Conservation (phyloP, 352 stramenopile species). For the Pythium volutum region DNA sequence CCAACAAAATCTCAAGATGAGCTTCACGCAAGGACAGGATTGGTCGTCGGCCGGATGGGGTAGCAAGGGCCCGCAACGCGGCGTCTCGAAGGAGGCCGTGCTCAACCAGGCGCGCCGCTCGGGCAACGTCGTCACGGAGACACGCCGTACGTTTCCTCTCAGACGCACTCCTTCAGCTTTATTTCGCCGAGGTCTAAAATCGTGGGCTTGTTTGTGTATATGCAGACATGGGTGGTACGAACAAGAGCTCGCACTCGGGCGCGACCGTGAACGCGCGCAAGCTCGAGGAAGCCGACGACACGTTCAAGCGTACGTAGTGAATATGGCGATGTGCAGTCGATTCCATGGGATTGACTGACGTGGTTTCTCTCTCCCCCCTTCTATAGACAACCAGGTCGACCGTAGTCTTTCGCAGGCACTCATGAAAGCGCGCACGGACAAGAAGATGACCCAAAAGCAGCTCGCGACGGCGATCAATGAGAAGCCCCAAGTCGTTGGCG, state of each 20-base stretch:
- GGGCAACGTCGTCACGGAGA: conserved; percentile 70
- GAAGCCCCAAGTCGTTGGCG: conserved; percentile 96
- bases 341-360: too few relatives aligned
- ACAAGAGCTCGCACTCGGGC: conserved; percentile 85
- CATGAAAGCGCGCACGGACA: conserved; percentile 94
- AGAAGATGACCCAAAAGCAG: conserved; percentile 99
- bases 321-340: too few relatives aligned
- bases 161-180: too few relatives aligned
- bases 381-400: conserved; percentile 69
- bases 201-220: too few relatives aligned
- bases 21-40: conserved; percentile 76
- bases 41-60: conserved; percentile 72
- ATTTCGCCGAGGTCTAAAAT: too few relatives aligned
- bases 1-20: conserved; percentile 25
- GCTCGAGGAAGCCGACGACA: conserved; percentile 89
- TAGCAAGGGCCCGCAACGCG: conserved; percentile 57
- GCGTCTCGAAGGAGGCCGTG: conserved; percentile 56
- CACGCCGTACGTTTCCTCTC: conserved; percentile 57
- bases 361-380: neutral
- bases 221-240: conserved; percentile 64
- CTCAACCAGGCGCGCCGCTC: conserved; percentile 72
- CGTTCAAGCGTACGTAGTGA: conserved; percentile 77
- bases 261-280: conserved; percentile 85
- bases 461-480: conserved; percentile 94
- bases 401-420: conserved; percentile 90